A percentile compares a stretch with the other conserved stretches of the same genome.
Conservation (phyloP, 1,139 yeast genomes). For the Saccharomycopsis crataegensis region DNA sequence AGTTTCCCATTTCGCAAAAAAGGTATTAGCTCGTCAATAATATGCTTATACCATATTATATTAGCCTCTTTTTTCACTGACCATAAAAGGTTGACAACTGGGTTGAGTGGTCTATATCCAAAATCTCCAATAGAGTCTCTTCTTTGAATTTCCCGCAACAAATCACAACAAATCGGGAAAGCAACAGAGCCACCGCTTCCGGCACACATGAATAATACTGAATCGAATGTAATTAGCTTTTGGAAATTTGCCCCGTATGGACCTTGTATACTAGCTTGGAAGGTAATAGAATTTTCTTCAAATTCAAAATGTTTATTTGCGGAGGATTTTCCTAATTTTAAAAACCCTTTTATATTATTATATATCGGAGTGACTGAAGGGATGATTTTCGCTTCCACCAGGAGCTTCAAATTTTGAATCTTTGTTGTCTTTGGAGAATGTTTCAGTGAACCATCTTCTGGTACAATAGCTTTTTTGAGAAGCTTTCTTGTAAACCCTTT, state of each 20-base stretch:
- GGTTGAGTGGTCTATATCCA: conserved; percentile 30
- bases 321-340: no score
- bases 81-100: conserved; percentile 33
- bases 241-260: conserved; percentile 40
- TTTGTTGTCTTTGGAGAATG: neutral
- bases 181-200: conserved; percentile 43
- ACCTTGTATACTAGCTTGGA: conserved; percentile 36
- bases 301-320: neutral
- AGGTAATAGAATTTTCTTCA: conserved; percentile 19
- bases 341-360: no score
- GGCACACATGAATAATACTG: conserved; percentile 35
- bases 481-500: conserved; percentile 40
- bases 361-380: neutral
- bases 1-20: conserved; percentile 28
- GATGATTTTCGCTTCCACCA: neutral
- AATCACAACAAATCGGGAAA: conserved; percentile 38
- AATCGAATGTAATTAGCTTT: conserved; percentile 37
- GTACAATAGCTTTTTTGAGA: conserved; percentile 26
- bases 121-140: conserved; percentile 31
- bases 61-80: conserved; percentile 28
- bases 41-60: conserved; percentile 34
- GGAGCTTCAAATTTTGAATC: neutral
- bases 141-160: conserved; percentile 26
- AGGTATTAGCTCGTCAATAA: conserved; percentile 29
- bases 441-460: neutral